Percentiles rank a stretch among this genome's conserved stretches.
Evolutionary conservation across 306 rosid genomes (phyloP).

Genomic region (Crataegus laevigata): DNA sequence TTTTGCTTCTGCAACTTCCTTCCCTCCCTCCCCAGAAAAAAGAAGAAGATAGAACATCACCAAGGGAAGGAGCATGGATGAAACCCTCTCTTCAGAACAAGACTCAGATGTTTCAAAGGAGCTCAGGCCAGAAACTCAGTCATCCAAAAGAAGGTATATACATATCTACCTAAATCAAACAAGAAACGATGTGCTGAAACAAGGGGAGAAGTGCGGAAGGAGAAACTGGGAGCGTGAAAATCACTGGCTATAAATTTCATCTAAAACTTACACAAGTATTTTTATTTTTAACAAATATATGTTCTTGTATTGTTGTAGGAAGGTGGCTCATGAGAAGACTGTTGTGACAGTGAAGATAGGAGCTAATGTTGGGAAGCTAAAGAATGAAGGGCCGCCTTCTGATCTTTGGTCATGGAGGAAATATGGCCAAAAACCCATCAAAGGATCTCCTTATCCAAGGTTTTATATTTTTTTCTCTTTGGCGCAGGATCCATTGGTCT

Average conservation of each 20-base stretch:
- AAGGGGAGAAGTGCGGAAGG: not conserved
- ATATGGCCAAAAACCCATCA: slow-evolving; percentile 94
- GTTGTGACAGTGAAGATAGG: slow-evolving; percentile 67
- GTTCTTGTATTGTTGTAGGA: slow-evolving; percentile 32
- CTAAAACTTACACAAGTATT: not conserved
- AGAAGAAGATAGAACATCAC: not conserved
- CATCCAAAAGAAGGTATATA: slow-evolving; percentile 47
- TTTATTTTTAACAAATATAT: not conserved
- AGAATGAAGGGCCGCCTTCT: slow-evolving; percentile 86
- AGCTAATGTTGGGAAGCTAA: slow-evolving; percentile 60
- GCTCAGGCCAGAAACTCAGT: slow-evolving; percentile 35
- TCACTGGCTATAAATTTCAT: not conserved
- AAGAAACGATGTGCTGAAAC: not conserved
- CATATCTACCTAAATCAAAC: not conserved
- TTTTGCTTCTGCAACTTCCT: slow-evolving; percentile 14
- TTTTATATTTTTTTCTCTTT: slow-evolving; percentile 2
- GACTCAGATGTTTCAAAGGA: slow-evolving; percentile 36
- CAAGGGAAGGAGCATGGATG: slow-evolving; percentile 26
- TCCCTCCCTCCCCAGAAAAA: not conserved
- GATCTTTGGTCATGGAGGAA: slow-evolving; percentile 98
- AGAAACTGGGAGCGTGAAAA: not conserved
- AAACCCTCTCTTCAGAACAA: slow-evolving; percentile 24
- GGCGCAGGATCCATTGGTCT: not conserved
- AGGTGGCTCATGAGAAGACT: slow-evolving; percentile 56
- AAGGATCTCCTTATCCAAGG: slow-evolving; percentile 97